Percentiles rank a stretch among this genome's conserved stretches.
phyloP scores from a whole-genome alignment of 2,329 filamentous ascomycete species.

The Elsinoe fawcettii region DNA sequence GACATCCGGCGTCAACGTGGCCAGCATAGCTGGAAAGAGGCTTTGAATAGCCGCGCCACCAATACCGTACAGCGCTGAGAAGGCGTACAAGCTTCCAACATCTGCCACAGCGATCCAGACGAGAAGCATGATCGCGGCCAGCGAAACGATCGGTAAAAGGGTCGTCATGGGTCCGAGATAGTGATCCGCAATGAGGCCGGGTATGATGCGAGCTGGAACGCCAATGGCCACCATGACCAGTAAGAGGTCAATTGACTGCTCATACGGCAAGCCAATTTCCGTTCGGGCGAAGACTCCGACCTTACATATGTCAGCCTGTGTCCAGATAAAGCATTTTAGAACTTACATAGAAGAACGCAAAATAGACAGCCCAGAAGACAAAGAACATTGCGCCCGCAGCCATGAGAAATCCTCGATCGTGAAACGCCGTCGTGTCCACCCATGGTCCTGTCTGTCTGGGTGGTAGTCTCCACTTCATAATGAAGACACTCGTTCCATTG shows the following conservation, averaged over 20 bases:
- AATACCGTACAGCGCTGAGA: conserved; percentile 39
- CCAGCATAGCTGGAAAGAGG: conserved; percentile 38
- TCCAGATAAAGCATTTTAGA: conserved; percentile 15
- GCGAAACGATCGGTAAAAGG: conserved; percentile 44
- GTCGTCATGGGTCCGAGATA: conserved; percentile 49
- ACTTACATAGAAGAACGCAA: conserved; percentile 41
- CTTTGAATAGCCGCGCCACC: conserved; percentile 39
- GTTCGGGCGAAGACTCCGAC: conserved; percentile 31
- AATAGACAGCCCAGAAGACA: conserved; percentile 30
- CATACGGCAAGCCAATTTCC: conserved; percentile 39
- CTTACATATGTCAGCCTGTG: neutral
- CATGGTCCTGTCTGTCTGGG: conserved; percentile 32
- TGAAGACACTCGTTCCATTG: conserved; percentile 23
- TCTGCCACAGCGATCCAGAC: conserved; percentile 48
- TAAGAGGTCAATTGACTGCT: conserved; percentile 47
- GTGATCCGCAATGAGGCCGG: conserved; percentile 47
- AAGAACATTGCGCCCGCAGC: conserved; percentile 24
- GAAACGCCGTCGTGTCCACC: conserved; percentile 31
- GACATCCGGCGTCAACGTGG: conserved; percentile 40
- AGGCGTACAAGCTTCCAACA: conserved; percentile 34
- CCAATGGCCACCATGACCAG: conserved; percentile 52
- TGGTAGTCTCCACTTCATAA: conserved; percentile 31
- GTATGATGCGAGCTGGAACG: conserved; percentile 47
- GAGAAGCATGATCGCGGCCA: conserved; percentile 44
- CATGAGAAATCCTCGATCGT: conserved; percentile 30